Evolutionary conservation across 2,329 filamentous ascomycete species (phyloP).

Genomic region (Beauveria caledonica): DNA sequence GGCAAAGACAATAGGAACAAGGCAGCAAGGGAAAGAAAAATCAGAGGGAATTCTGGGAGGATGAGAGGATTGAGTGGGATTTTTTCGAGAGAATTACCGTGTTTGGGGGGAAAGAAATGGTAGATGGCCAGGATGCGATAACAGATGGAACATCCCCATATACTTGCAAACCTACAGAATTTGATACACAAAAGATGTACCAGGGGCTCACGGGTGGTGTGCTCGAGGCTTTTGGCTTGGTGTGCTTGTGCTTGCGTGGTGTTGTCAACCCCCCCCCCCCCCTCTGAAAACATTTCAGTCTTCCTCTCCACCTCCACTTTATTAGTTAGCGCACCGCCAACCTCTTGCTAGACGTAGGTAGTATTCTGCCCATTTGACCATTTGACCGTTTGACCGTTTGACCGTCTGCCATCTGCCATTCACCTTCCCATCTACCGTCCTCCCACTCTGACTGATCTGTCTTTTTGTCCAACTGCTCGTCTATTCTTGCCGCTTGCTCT

Average conservation of each 20-base stretch:
- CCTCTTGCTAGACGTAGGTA: neutral
- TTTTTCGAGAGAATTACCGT: neutral
- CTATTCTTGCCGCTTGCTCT: neutral
- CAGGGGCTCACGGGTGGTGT: too few species aligned
- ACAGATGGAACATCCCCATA: too few species aligned
- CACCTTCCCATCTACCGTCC: too few species aligned
- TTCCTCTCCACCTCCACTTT: slow-evolving; percentile 1
- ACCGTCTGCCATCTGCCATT: neutral
- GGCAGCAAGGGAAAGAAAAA: neutral
- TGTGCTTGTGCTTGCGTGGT: too few species aligned
- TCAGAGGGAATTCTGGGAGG: neutral
- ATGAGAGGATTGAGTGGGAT: neutral
- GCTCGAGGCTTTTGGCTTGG: neutral
- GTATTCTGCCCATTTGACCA: neutral
- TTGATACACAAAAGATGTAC: too few species aligned
- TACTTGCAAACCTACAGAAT: too few species aligned
- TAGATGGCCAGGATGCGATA: too few species aligned
- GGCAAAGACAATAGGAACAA: neutral
- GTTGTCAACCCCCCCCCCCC: too few species aligned
- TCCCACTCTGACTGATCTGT: neutral
- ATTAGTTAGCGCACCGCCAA: slow-evolving; percentile 1
- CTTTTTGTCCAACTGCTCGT: neutral
- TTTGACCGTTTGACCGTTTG: neutral
- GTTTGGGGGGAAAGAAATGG: too few species aligned
- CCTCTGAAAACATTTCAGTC: neutral